These are phyloP conservation scores for Syzygium grande DNA, from an alignment of 345 rosid species.

Conservation along the genomic window DNA sequence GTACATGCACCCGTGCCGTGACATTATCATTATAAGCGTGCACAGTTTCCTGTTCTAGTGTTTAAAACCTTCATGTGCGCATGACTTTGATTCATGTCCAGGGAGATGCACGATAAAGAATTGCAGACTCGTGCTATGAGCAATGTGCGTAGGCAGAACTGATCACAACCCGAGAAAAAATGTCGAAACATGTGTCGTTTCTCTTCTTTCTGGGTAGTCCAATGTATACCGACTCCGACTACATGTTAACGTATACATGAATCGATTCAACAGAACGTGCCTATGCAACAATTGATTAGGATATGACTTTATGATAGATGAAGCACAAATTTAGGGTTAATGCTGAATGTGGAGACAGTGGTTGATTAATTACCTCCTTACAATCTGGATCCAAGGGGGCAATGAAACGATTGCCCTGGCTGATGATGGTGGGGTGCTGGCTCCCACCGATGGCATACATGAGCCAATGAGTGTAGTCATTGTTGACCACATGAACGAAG, in stretches of 20 bases:
- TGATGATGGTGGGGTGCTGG: conserved; percentile 51
- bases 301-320: neutral
- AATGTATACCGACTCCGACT: neutral
- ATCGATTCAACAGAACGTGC: too few relatives aligned
- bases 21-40: neutral
- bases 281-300: neutral
- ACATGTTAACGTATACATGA: neutral
- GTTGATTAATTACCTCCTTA: conserved; percentile 31
- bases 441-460: conserved; percentile 80
- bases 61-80: neutral
- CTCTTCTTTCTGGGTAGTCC: neutral
- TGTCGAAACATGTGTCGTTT: neutral
- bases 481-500: conserved; percentile 58
- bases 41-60: neutral
- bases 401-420: conserved; percentile 70
- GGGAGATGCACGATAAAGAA: too few relatives aligned
- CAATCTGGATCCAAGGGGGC: conserved; percentile 38
- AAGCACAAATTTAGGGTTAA: neutral
- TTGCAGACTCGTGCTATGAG: neutral
- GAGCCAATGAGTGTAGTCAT: conserved; percentile 72
- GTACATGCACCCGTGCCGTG: neutral
- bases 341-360: neutral
- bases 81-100: neutral
- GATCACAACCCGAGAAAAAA: neutral
- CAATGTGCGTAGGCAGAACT: neutral